phyloP scores from a whole-genome alignment of 2,329 filamentous ascomycete genomes.

The Ascosphaera apis region DNA sequence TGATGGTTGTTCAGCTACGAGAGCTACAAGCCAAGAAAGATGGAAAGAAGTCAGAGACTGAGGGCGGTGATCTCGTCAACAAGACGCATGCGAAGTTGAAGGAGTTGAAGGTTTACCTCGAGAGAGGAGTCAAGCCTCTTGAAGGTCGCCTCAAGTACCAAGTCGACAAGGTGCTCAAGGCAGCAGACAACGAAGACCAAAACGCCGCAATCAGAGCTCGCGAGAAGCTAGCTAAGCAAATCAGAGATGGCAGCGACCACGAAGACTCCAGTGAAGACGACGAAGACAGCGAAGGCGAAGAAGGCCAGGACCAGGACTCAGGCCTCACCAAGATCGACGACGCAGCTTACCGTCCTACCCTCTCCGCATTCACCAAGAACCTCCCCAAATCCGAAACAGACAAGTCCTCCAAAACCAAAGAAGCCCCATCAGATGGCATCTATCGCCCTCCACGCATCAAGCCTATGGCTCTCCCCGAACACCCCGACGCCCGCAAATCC shows the following conservation, averaged over 20 bases:
- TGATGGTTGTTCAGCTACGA: constrained; percentile 61
- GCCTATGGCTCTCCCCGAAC: constrained; percentile 53
- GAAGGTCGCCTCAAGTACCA: constrained; percentile 86
- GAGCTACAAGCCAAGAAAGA: constrained; percentile 18
- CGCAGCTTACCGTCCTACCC: constrained; percentile 39
- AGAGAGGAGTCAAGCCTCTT: constrained; percentile 73
- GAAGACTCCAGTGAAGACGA: constrained; percentile 5
- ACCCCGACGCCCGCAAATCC: constrained; percentile 29
- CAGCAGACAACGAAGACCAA: constrained; percentile 43
- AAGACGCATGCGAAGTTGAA: constrained; percentile 42
- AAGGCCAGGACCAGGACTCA: constrained; percentile 15
- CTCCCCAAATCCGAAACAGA: constrained; percentile 12
- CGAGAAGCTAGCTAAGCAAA: constrained; percentile 23
- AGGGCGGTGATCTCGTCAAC: constrained; percentile 9
- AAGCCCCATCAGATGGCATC: constrained; percentile 34
- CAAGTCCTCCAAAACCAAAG: constrained; percentile 9
- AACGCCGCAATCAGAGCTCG: neutral
- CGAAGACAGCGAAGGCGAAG: constrained; percentile 11
- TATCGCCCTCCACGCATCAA: constrained; percentile 80
- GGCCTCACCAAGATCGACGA: constrained; percentile 31
- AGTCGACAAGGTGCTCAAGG: constrained; percentile 80
- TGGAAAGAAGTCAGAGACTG: neutral
- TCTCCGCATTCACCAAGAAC: constrained; percentile 20
- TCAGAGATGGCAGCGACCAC: constrained; percentile 3
- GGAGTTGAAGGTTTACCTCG: constrained; percentile 74